A percentile compares a stretch with the other conserved stretches of the same genome.
These are phyloP conservation scores for Daucus carota DNA, from an alignment of 129 eudicot species.

Conservation along the genomic window DH1_v3.0 NC_030386.2:23482501-23483000, in stretches of 20 bases:
- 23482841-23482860: background rate
- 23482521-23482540: conserved; percentile 97
- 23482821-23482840: background rate
- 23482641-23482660: background rate
- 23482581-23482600: background rate
- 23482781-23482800: background rate
- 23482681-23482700: too few relatives aligned
- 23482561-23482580: conserved; percentile 79
- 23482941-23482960: background rate
- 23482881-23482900: background rate
- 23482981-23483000: background rate
- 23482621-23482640: background rate
- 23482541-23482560: conserved; percentile 97
- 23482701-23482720: too few relatives aligned
- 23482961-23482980: background rate
- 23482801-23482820: background rate
- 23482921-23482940: background rate
- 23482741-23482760: background rate
- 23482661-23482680: background rate
- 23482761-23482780: background rate
- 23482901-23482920: background rate
- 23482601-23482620: background rate
- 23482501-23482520: conserved; percentile 89
- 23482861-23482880: background rate
- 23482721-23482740: background rate